Percentiles rank a stretch among this genome's conserved stretches.
These are phyloP conservation scores for Hypoxylon lienhwacheense DNA, from an alignment of 495 filamentous ascomycete genomes.

Conservation along the genomic window DNA sequence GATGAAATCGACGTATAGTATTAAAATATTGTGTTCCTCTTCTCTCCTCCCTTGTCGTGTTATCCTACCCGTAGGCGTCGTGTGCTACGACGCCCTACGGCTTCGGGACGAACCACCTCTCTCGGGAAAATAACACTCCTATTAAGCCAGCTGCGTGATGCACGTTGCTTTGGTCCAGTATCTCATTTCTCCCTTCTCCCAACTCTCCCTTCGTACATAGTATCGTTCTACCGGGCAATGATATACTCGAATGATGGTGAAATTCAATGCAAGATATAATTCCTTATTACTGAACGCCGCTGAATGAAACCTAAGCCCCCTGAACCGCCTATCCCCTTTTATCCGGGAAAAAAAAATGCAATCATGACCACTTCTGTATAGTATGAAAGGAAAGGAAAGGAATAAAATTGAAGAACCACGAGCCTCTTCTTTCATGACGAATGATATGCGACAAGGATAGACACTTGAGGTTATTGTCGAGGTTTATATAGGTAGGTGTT, in stretches of 20 bases:
- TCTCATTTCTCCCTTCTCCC: neutral
- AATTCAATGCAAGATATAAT: constrained; percentile 15
- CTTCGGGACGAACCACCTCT: neutral
- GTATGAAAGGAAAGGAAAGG: neutral
- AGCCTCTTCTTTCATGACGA: neutral
- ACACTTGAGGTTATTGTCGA: neutral
- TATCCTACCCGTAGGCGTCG: neutral
- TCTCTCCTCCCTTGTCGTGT: neutral
- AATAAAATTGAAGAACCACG: neutral
- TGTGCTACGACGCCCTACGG: neutral
- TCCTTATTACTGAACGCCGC: constrained; percentile 23
- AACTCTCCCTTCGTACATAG: constrained; percentile 2
- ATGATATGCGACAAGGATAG: too few species aligned
- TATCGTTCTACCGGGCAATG: constrained; percentile 8
- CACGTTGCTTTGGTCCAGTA: too few species aligned
- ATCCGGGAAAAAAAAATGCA: constrained; percentile 32
- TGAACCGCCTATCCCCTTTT: constrained; percentile 15
- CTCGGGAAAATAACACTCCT: constrained; percentile 4
- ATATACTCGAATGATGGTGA: constrained; percentile 7
- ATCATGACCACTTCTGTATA: constrained; percentile 17
- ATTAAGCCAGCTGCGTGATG: too few species aligned
- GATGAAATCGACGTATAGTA: too few species aligned
- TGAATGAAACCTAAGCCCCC: constrained; percentile 9
- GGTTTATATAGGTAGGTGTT: neutral
- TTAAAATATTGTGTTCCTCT: too few species aligned